Base-by-base conservation (phyloP, 176 grass and related monocot species). In the Lolium perenne region DNA sequence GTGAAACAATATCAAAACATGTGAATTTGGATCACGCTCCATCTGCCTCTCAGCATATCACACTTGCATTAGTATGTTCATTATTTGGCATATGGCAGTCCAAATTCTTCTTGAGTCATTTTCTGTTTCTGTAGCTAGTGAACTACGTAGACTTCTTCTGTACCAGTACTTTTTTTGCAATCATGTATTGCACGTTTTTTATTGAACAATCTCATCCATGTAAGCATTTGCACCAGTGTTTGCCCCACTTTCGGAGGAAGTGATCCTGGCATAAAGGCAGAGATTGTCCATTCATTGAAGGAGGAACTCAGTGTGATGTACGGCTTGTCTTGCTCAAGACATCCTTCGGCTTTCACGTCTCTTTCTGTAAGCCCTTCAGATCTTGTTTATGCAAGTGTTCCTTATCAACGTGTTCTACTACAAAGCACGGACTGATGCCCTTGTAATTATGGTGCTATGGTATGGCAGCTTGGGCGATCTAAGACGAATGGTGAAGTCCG, bases 171-270 rank as follows among this genome's bases (percentile, higher is more conserved):
- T 47, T 14, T 18, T 9, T 45, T 45, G 15, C 63, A 16, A 51
- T 40, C 14, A 2, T 59, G 43, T 29, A 10, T 61, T 64, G 2
- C 66, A 54, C 16, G 14, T 53, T 51, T 6, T 53, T 35, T 18
- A 71, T 79, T n/a, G 3, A 38, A 20, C 15, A 18, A 38, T 46
- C 68, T 25, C 64, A 76, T 75, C 76, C 14, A 53, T 69, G 15
- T 16, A 76, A 86, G 13, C 81, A 51, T 74, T 21, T 84, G 38
- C 65, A 83, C 64, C 84, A 99, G 97, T 82, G 74, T 94, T 86
- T 96, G 97, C 67, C 93, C 92, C 25, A 99, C 92, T 66, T 73
- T 99, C 10, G 97, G 97, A 85, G 97, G 97, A 82, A 96, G 79
- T 71, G 80, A 94, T 81, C 97, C 94, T 74, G 97, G 97, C 25